Percentiles rank a stretch among this genome's conserved stretches.
Evolutionary conservation across 257 asterid genomes (phyloP).

Genomic region (Salvia rosmarinus): DNA sequence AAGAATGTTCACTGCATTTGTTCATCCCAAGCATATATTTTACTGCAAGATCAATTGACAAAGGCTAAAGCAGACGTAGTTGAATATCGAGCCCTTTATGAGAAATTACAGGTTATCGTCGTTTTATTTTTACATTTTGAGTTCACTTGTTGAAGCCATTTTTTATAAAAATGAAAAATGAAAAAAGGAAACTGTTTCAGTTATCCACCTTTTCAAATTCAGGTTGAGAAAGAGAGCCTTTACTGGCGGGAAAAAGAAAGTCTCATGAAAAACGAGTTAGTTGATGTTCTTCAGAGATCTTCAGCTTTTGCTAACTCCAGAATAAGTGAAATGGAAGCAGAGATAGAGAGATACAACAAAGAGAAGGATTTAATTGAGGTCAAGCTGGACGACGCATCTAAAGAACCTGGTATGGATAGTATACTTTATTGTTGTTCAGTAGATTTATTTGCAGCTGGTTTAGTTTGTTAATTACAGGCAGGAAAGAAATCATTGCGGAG

Average conservation of each 20-base stretch:
- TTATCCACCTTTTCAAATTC: constrained; percentile 29
- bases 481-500: constrained; percentile 83
- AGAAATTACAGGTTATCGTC: constrained; percentile 87
- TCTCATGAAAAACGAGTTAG: constrained; percentile 73
- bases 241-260: constrained; percentile 86
- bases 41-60: constrained; percentile 72
- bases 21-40: constrained; percentile 72
- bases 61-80: constrained; percentile 74
- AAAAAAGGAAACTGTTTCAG: constrained; percentile 1
- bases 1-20: constrained; percentile 71
- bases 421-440: neutral
- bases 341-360: constrained; percentile 58
- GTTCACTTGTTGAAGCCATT: constrained; percentile 21
- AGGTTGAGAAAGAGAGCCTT: constrained; percentile 87
- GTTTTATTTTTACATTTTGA: constrained; percentile 43
- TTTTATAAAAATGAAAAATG: neutral
- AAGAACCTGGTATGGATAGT: constrained; percentile 69
- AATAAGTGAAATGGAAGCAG: constrained; percentile 69
- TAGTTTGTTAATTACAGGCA: constrained; percentile 57
- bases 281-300: constrained; percentile 75
- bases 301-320: constrained; percentile 74
- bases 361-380: constrained; percentile 58
- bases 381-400: constrained; percentile 76
- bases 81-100: constrained; percentile 74
- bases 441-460: constrained; percentile 19